Evolutionary conservation across 495 filamentous ascomycete genomes (phyloP).

Genomic region (Neurospora discreta): DNA sequence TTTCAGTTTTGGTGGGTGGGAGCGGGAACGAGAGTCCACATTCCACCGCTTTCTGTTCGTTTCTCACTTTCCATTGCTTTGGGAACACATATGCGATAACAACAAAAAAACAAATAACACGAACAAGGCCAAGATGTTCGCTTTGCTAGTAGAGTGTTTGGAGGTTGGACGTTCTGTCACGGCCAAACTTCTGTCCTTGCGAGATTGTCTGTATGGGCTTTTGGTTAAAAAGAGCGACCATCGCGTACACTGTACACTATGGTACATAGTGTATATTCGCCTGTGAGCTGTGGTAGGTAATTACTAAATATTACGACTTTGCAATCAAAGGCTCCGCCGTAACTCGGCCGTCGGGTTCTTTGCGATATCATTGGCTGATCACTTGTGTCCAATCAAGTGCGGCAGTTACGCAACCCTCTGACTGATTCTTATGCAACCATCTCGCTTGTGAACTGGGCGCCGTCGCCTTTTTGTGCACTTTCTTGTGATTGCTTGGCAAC

Average conservation of each 20-base stretch:
- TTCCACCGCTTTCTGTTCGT: background rate
- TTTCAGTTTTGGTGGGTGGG: background rate
- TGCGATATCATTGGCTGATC: background rate
- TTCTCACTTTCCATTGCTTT: background rate
- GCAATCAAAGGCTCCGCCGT: background rate
- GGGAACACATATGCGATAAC: background rate
- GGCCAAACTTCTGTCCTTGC: background rate
- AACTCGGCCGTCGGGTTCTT: background rate
- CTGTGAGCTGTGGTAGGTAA: background rate
- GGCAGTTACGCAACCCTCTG: constrained; percentile 12
- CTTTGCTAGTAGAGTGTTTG: background rate
- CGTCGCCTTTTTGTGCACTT: background rate
- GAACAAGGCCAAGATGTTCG: background rate
- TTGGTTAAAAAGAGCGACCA: background rate
- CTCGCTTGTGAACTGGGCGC: background rate
- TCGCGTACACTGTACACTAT: background rate
- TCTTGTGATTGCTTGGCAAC: background rate
- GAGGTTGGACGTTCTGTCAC: background rate
- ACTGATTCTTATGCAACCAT: constrained; percentile 1
- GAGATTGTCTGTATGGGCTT: background rate
- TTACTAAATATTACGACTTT: background rate
- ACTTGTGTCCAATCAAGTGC: constrained; percentile 4
- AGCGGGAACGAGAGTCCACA: background rate
- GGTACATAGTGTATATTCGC: background rate
- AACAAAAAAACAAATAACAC: background rate